Evolutionary conservation across 352 stramenopile genomes (phyloP).

Genomic region (Phytophthora macrochlamydospora): DNA sequence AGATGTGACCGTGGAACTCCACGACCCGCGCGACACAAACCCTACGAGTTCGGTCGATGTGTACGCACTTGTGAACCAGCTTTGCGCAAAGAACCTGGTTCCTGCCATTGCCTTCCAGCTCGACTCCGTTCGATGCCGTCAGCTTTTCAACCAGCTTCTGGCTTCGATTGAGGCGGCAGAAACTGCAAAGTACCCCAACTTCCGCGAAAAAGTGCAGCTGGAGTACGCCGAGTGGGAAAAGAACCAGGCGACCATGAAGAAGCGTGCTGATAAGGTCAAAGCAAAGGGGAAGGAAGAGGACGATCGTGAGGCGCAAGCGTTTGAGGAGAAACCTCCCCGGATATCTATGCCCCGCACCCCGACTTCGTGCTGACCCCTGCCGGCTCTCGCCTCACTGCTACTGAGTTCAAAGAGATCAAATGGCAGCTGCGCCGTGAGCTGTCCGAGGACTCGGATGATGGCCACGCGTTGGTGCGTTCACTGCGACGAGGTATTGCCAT

Average conservation of each 20-base stretch:
- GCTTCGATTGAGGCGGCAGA: conserved; percentile 77
- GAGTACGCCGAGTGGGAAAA: conserved; percentile 90
- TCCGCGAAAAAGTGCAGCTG: conserved; percentile 94
- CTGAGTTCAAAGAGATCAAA: conserved; percentile 91
- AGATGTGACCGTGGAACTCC: conserved; percentile 60
- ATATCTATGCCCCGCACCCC: conserved; percentile 97
- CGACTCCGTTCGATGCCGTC: conserved; percentile 86
- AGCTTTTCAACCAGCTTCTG: conserved; percentile 85
- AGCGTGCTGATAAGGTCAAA: conserved; percentile 93
- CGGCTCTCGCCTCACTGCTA: conserved; percentile 93
- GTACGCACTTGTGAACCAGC: conserved; percentile 70
- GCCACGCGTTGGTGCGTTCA: conserved; percentile 82
- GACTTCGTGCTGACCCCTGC: conserved; percentile 96
- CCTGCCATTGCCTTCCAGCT: conserved; percentile 90
- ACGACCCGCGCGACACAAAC: conserved; percentile 53
- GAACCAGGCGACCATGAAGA: conserved; percentile 91
- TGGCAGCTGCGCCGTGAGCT: conserved; percentile 85
- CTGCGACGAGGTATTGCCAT: conserved; percentile 97
- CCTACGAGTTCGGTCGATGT: conserved; percentile 69
- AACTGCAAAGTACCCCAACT: conserved; percentile 79
- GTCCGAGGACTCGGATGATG: conserved; percentile 83
- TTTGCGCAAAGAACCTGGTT: conserved; percentile 64
- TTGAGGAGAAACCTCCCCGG: conserved; percentile 85
- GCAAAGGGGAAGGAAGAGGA: conserved; percentile 92
- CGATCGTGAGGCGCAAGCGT: conserved; percentile 79